Evolutionary conservation across 208 protist genomes (phyloP), one percentile per base, ranked within the genome.

Genomic region (Leishmania major): DNA sequence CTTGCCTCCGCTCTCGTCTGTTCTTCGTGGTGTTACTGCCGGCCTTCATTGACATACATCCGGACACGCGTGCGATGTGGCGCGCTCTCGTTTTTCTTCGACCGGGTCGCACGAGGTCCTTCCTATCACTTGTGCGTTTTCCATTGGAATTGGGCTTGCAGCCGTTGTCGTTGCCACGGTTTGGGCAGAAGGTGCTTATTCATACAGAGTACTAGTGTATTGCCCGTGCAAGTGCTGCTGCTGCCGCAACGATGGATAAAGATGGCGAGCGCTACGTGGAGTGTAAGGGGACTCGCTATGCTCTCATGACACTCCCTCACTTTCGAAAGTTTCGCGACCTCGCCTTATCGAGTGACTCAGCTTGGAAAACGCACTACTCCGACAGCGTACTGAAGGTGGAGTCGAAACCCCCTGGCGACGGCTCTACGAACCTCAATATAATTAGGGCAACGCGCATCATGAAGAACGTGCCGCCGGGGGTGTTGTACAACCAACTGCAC

Each of bases 401-500:
- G 55, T 95, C 92, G 35, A 89, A 87, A 76, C 90, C 94, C 0
- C 89, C 93, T 0, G 76, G 45, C 1, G 93, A 93, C 62, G 55
- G 77, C 35, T 87, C 89, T 4, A 93, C 87, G 3, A 78, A 60
- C 5, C 84, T 98, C 28, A 96, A 97, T 67, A 96, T 98, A 60
- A 91, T 97, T 55, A 91, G 94, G 13, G 92, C 91, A 6, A 82
- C 84, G 0, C 87, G 91, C 15, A 83, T 94, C 22, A 97, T 98
- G 93, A n/a, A 64, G 57, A 84, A 82, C 0, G 88, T 97, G 60
- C 84, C 93, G 8, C 91, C 92, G 15, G 59, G 87, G 53, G 90
- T 95, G 59, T 60, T 98, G 28, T 98, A 97, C 82, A 87, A 98
- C 55, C 91, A 92, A 60, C 83, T 98, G 51, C 96, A 98, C 79